Evolutionary conservation across 2,329 filamentous ascomycete species (phyloP).

Genomic region (Diaporthe capsici): DNA sequence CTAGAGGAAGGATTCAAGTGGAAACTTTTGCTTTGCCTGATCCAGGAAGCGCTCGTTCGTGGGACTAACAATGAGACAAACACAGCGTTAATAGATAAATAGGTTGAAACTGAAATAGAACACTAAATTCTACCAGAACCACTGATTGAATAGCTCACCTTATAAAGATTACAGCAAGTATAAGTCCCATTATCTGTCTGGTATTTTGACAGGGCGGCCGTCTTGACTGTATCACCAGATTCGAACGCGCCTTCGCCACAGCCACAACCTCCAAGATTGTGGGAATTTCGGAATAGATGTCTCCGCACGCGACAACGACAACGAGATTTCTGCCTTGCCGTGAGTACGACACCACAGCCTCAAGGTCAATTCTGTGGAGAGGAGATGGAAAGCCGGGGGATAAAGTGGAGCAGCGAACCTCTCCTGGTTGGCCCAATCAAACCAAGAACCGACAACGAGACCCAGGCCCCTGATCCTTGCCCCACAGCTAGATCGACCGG

Average conservation of each 20-base stretch:
- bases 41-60: not conserved
- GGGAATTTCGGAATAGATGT: not conserved
- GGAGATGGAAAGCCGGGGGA: not conserved
- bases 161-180: not conserved
- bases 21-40: not conserved
- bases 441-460: not conserved
- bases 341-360: not conserved
- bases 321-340: not conserved
- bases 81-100: too few species aligned
- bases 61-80: not conserved
- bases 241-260: not conserved
- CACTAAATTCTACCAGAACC: not conserved
- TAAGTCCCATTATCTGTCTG: not conserved
- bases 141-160: not conserved
- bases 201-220: not conserved
- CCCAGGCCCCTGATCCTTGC: not conserved
- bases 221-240: not conserved
- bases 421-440: not conserved
- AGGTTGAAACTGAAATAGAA: not conserved
- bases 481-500: not conserved
- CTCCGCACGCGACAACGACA: slow-evolving; percentile 1
- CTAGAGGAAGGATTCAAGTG: not conserved
- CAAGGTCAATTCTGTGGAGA: not conserved
- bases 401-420: not conserved
- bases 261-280: not conserved